Conservation (phyloP, 352 stramenopile species). For the Phytophthora pisi region DNA sequence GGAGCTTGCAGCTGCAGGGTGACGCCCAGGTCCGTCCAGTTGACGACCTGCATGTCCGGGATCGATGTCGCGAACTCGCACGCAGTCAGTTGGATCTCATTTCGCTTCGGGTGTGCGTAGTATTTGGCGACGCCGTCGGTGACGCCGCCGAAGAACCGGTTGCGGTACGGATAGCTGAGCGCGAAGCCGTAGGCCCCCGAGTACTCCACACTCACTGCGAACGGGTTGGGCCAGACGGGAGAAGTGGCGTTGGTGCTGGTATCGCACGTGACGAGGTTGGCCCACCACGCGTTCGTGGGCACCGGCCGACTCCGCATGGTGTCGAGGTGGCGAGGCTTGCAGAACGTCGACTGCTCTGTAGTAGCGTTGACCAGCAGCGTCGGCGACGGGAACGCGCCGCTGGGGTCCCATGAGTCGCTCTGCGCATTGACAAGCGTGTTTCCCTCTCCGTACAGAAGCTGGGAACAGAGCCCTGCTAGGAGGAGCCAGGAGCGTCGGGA, state of each 20-base stretch:
- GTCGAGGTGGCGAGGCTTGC: slow-evolving; percentile 65
- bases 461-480: slow-evolving; percentile 21
- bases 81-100: slow-evolving; percentile 67
- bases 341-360: slow-evolving; percentile 47
- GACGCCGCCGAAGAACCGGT: slow-evolving; percentile 62
- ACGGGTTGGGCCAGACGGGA: slow-evolving; percentile 77
- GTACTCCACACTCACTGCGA: slow-evolving; percentile 56
- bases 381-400: slow-evolving; percentile 39
- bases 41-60: slow-evolving; percentile 54
- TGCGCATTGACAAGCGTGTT: slow-evolving; percentile 22
- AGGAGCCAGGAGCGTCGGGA: slow-evolving; percentile 22
- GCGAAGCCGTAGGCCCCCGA: slow-evolving; percentile 50
- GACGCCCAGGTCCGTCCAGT: slow-evolving; percentile 75
- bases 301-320: slow-evolving; percentile 49
- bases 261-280: slow-evolving; percentile 79
- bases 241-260: slow-evolving; percentile 47
- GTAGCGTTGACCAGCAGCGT: slow-evolving; percentile 44
- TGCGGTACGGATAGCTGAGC: slow-evolving; percentile 72
- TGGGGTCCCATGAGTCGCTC: slow-evolving; percentile 56
- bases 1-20: slow-evolving; percentile 48
- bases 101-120: slow-evolving; percentile 65
- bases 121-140: slow-evolving; percentile 48
- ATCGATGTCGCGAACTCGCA: slow-evolving; percentile 51
- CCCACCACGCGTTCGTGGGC: slow-evolving; percentile 84
- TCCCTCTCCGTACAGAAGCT: slow-evolving; percentile 22